Evolutionary conservation across 2,329 filamentous ascomycete species (phyloP).

Genomic region (Cadophora sp.): DNA sequence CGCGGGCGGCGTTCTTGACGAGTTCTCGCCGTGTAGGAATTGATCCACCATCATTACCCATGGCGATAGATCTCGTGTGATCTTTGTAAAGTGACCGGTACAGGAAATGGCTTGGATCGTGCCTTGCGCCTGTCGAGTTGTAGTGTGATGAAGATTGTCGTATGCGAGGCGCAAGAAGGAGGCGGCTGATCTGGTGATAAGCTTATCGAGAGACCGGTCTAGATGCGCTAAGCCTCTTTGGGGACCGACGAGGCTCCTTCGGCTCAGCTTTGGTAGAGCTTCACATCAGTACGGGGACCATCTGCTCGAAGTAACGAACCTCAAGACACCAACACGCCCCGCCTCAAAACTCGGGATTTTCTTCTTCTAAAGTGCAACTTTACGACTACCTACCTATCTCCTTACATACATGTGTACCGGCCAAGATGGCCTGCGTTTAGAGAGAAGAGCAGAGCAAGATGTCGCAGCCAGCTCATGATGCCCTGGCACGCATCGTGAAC

Average conservation of each 20-base stretch:
- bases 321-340: slow-evolving; percentile 4
- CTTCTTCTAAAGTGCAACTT: slow-evolving; percentile 3
- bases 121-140: neutral
- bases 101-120: neutral
- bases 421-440: slow-evolving; percentile 35
- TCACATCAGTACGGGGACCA: slow-evolving; percentile 19
- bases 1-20: slow-evolving; percentile 88
- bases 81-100: neutral
- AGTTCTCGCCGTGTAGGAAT: slow-evolving; percentile 96
- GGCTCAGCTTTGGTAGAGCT: slow-evolving; percentile 21
- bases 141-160: neutral
- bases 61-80: slow-evolving; percentile 47
- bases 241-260: neutral
- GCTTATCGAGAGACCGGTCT: slow-evolving; percentile 17
- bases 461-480: slow-evolving; percentile 43
- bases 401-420: slow-evolving; percentile 34
- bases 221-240: slow-evolving; percentile 12
- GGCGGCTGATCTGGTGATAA: slow-evolving; percentile 19
- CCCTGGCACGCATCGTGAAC: slow-evolving; percentile 41
- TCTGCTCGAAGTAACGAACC: neutral
- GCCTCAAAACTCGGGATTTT: neutral
- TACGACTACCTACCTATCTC: slow-evolving; percentile 15
- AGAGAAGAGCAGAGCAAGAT: slow-evolving; percentile 38
- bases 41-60: slow-evolving; percentile 98
- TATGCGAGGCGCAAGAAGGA: neutral